Evolutionary conservation across 495 filamentous ascomycete species (phyloP), one percentile per base, ranked within the genome.

Genomic region (Rhizodiscina lignyota): DNA sequence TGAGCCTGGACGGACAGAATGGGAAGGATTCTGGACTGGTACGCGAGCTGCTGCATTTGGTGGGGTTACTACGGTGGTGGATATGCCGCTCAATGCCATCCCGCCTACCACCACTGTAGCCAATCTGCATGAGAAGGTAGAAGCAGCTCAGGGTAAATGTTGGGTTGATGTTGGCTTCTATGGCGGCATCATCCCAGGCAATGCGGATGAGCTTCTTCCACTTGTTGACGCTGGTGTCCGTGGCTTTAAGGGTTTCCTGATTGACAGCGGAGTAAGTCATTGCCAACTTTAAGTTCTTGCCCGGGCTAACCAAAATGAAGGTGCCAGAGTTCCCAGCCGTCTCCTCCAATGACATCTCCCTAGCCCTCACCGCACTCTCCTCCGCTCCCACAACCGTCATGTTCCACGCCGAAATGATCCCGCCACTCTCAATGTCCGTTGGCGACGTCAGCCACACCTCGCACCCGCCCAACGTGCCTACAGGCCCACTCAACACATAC

Each of bases 111-210:
- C 87, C 30, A 94, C 89, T 0, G 67, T 96, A 4, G 61, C 67
- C 16, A 79, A 77, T 11, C 66, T 97, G 45, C 68, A 77, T 43
- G 77, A 81, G 53, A 97, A 97, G 63, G 61, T 92, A 18, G 65
- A 70, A 23, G 89, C 89, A 34, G 87, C 86, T 20, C 54, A 75
- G 47, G 82, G 82, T 34, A 74, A 94, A 58, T 96, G 89, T 61
- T 97, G 89, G 89, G 83, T 96, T 15, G 89, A 97, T 52, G 89
- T 96, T 22, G 89, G 89, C 33, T 96, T 97, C 61, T 97, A 97
- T 50, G 89, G 89, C 27, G 89, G 89, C 24, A 72, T 97, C 31
- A 76, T 97, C 42, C 89, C 89, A 10, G 89, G 89, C 16, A 97
- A 97, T 49, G 68, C 74, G 10, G 53, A 65, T 16, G 76, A 96